phyloP scores from a whole-genome alignment of 345 rosid species.

The Heritiera fomes region DNA sequence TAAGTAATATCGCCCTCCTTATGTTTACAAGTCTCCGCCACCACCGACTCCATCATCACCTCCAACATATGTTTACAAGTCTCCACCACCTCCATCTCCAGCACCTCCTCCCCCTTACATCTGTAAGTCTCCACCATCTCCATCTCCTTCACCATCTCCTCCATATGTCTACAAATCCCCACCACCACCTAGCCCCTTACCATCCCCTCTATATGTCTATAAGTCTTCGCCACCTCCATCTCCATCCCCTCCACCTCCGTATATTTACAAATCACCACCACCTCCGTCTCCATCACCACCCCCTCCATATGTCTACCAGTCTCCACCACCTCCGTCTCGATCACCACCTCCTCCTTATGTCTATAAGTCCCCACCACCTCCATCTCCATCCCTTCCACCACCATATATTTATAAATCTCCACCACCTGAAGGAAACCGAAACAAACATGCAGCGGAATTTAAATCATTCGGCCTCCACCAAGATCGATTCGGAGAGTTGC shows the following conservation, averaged over 20 bases:
- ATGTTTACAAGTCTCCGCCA: constrained; percentile 12
- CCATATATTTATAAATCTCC: neutral
- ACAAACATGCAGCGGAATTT: no score
- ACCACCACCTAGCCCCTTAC: neutral
- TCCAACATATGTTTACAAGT: constrained; percentile 19
- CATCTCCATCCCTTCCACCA: neutral
- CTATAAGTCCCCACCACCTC: neutral
- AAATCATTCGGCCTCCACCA: no score
- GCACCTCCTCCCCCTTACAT: neutral
- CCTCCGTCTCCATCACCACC: neutral
- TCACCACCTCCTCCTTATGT: neutral
- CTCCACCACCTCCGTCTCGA: neutral
- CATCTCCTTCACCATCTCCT: constrained; percentile 17
- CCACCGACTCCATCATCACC: constrained; percentile 1
- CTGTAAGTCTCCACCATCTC: constrained; percentile 4
- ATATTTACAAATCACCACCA: neutral
- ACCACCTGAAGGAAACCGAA: no score
- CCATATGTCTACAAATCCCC: constrained; percentile 13
- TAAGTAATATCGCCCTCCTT: neutral
- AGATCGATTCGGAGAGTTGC: no score
- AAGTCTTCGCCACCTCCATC: neutral
- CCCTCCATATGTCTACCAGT: neutral
- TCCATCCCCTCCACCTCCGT: neutral
- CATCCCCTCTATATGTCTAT: neutral
- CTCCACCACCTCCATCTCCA: constrained; percentile 8